Conservation (phyloP, 1,284 basidiomycete species). For the Tilletia horrida region DNA sequence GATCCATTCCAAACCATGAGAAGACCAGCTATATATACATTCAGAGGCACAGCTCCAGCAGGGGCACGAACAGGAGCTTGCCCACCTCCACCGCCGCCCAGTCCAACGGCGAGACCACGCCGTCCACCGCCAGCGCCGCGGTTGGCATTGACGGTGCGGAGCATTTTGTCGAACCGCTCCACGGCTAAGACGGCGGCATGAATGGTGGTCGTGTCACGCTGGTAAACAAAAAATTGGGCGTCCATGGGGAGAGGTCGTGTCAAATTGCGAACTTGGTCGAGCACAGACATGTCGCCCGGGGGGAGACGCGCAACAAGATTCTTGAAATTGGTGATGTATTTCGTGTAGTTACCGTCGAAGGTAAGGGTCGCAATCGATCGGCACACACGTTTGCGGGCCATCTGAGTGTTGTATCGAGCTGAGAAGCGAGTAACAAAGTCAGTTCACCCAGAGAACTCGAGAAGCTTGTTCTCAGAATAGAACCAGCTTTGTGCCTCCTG, state of each 20-base stretch:
- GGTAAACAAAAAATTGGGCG: not conserved
- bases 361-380: not conserved
- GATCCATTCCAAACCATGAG: no score
- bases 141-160: not conserved
- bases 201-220: not conserved
- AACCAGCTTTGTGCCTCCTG: no score
- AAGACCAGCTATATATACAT: no score
- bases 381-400: no score
- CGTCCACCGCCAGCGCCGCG: not conserved
- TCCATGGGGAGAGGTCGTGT: not conserved
- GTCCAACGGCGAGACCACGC: not conserved
- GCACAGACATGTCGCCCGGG: not conserved
- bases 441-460: no score
- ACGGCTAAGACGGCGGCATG: not conserved
- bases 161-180: constrained; percentile 1
- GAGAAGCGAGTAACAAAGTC: no score
- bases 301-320: not conserved
- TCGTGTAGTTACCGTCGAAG: not conserved
- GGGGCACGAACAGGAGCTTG: not conserved
- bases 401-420: no score
- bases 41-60: no score
- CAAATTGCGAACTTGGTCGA: not conserved
- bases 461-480: no score
- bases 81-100: not conserved
- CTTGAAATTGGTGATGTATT: constrained; percentile 4